phyloP scores from a whole-genome alignment of 140 eudicot genomes.

The Oenanthe javanica region DNA sequence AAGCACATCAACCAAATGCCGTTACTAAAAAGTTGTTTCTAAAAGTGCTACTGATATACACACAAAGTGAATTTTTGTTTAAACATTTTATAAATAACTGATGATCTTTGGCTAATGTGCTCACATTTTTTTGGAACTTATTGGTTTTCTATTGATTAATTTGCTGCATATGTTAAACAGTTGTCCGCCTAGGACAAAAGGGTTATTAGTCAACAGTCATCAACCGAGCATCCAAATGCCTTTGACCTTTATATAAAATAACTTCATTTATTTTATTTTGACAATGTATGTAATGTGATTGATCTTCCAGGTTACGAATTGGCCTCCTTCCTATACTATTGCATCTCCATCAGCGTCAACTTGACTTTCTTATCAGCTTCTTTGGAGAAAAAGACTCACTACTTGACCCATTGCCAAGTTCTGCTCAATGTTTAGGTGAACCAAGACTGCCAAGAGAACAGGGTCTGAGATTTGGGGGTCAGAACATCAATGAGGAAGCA shows the following conservation, averaged over 20 bases:
- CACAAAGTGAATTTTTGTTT: no score
- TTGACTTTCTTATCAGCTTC: constrained; percentile 72
- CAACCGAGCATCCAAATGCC: not conserved
- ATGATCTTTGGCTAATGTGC: not conserved
- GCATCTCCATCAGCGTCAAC: constrained; percentile 97
- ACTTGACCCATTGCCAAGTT: constrained; percentile 22
- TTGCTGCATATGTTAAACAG: not conserved
- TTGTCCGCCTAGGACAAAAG: constrained; percentile 8
- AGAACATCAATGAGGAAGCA: constrained; percentile 60
- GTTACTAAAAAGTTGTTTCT: no score
- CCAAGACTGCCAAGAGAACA: constrained; percentile 22
- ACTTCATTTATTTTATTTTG: not conserved
- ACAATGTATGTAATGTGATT: not conserved
- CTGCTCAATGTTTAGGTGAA: constrained; percentile 24
- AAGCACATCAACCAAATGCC: no score
- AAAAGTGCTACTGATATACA: no score
- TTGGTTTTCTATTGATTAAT: not conserved
- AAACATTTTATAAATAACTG: not conserved
- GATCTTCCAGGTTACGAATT: constrained; percentile 53
- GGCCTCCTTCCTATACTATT: constrained; percentile 71
- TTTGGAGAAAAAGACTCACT: constrained; percentile 61
- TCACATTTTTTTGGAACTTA: not conserved
- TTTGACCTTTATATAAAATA: not conserved
- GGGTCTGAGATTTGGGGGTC: constrained; percentile 19
- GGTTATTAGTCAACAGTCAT: not conserved